Conservation (phyloP, 2,329 filamentous ascomycete genomes). For the Fusarium redolens region DNA sequence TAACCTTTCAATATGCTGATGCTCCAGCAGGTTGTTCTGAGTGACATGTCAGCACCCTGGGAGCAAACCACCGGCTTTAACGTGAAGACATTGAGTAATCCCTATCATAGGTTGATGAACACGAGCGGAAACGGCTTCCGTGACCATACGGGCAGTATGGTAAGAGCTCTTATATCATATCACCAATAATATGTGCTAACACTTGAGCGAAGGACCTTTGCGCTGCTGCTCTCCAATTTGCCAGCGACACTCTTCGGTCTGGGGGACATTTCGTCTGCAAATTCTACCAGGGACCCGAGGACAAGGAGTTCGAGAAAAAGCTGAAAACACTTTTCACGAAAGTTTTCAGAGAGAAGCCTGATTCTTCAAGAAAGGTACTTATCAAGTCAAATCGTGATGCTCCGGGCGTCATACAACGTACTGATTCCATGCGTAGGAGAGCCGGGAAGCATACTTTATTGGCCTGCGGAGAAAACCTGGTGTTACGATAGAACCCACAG, state of each 20-base stretch:
- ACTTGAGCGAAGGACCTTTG: constrained; percentile 79
- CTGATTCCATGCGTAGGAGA: constrained; percentile 48
- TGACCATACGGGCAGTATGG: constrained; percentile 96
- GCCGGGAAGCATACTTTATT: constrained; percentile 86
- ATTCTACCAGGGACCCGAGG: constrained; percentile 92
- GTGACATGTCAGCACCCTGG: constrained; percentile 99
- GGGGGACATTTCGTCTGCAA: constrained; percentile 97
- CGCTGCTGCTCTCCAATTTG: constrained; percentile 84
- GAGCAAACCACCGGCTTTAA: constrained; percentile 80
- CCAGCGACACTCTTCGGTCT: constrained; percentile 81
- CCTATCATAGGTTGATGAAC: constrained; percentile 99
- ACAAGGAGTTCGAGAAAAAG: constrained; percentile 79
- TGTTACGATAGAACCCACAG: constrained; percentile 42
- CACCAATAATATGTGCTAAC: background rate
- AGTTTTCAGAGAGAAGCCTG: constrained; percentile 90
- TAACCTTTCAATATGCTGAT: constrained; percentile 27
- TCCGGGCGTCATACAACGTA: background rate
- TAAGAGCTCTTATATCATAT: constrained; percentile 57
- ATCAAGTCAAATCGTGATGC: background rate
- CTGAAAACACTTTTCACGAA: constrained; percentile 81
- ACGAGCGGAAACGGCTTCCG: constrained; percentile 88
- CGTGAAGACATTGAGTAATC: constrained; percentile 93
- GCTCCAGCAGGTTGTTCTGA: constrained; percentile 77
- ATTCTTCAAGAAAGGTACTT: constrained; percentile 83
- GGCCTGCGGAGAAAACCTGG: constrained; percentile 74